phyloP scores from a whole-genome alignment of 1,284 basidiomycete species.

The Golubevia pallescens region DNA sequence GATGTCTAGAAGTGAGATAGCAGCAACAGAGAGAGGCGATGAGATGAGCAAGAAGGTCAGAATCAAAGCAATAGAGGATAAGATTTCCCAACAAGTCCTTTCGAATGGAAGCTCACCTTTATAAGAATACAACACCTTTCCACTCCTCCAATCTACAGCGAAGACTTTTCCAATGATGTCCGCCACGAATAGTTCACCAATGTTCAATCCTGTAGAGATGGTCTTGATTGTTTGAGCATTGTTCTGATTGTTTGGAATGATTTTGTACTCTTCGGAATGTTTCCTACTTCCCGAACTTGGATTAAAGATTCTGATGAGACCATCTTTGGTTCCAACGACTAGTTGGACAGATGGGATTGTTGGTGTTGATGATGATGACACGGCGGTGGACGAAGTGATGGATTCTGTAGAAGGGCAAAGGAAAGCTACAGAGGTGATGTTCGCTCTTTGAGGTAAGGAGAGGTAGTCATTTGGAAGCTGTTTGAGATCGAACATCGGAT shows the following conservation, averaged over 20 bases:
- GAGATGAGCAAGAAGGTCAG: too few relatives aligned
- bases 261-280: conserved; percentile 23
- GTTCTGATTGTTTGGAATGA: conserved; percentile 21
- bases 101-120: too few relatives aligned
- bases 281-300: conserved; percentile 14
- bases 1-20: too few relatives aligned
- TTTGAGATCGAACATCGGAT: background rate
- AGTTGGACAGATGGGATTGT: conserved; percentile 1
- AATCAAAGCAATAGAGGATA: too few relatives aligned
- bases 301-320: conserved; percentile 29
- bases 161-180: conserved; percentile 36
- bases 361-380: too few relatives aligned
- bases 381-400: conserved; percentile 4
- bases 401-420: conserved; percentile 8
- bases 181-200: conserved; percentile 31
- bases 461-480: conserved; percentile 45
- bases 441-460: conserved; percentile 30
- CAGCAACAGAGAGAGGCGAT: too few relatives aligned
- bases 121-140: conserved; percentile 30
- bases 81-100: too few relatives aligned
- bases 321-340: conserved; percentile 34
- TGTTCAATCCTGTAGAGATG: conserved; percentile 11
- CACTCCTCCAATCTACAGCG: conserved; percentile 29
- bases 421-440: conserved; percentile 32
- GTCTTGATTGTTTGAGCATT: conserved; percentile 23